phyloP scores from a whole-genome alignment of 2,329 filamentous ascomycete genomes.

The Geosmithia flava region DNA sequence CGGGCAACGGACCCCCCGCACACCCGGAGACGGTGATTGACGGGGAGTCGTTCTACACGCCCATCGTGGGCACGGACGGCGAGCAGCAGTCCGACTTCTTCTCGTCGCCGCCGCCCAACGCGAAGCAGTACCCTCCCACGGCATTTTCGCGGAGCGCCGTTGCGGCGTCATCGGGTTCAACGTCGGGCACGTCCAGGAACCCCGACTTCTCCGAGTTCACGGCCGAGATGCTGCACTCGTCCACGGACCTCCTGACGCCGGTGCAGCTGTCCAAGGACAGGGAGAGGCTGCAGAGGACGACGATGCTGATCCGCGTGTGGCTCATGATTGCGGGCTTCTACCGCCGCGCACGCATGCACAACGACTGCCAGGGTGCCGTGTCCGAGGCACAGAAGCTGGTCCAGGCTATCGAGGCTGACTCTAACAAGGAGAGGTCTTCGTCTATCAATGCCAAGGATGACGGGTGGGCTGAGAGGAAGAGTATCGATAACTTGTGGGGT shows the following conservation, averaged over 20 bases:
- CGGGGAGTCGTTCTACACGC: slow-evolving; percentile 37
- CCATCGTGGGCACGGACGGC: slow-evolving; percentile 12
- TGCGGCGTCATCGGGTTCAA: too few relatives aligned
- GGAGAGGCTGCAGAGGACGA: slow-evolving; percentile 33
- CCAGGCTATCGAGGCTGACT: slow-evolving; percentile 55
- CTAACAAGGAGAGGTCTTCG: slow-evolving; percentile 48
- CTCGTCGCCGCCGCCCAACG: slow-evolving; percentile 13
- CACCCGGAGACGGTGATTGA: slow-evolving; percentile 31
- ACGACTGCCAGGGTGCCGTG: slow-evolving; percentile 70
- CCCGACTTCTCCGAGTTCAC: slow-evolving; percentile 25
- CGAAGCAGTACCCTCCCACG: slow-evolving; percentile 20
- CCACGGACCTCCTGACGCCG: slow-evolving; percentile 34
- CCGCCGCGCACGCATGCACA: slow-evolving; percentile 63
- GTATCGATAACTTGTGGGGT: slow-evolving; percentile 71
- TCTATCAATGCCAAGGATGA: slow-evolving; percentile 48
- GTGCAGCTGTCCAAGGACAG: slow-evolving; percentile 44
- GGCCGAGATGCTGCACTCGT: slow-evolving; percentile 27
- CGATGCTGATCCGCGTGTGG: slow-evolving; percentile 69
- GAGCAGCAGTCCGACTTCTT: slow-evolving; percentile 29
- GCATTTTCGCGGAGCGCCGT: slow-evolving; percentile 23
- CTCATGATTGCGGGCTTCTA: slow-evolving; percentile 83
- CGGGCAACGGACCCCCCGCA: slow-evolving; percentile 4
- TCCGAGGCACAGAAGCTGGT: slow-evolving; percentile 72
- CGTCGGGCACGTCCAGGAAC: slow-evolving; percentile 16
- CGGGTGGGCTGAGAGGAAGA: slow-evolving; percentile 71